Evolutionary conservation across 2,329 filamentous ascomycete genomes (phyloP), one percentile per base, ranked within the genome.

Genomic region (Tothia fuscella): DNA sequence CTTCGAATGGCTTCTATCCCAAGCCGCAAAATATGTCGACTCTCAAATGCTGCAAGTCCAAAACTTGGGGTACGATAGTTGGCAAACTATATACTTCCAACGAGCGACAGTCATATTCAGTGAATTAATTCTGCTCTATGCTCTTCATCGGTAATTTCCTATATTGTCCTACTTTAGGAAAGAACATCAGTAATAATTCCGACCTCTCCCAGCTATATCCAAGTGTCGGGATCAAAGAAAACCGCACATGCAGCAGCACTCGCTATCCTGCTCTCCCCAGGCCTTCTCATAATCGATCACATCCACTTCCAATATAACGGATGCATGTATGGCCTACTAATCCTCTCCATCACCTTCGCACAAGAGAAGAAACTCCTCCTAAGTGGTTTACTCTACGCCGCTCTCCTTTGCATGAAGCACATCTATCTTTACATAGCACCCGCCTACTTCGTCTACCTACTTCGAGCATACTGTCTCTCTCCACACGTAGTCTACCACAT

Each of bases 281-380:
- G 89, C 2, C 74, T 98, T 26, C 70, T 98, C 46, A 93, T 98
- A 57, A 96, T 98, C 59, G 91, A 98, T 56, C 91, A 98, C 59
- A 89, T 95, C 49, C 88, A 95, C 61, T 98, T 98, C 61, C 91
- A 98, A 67, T 98, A 98, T 67, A 98, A 98, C 66, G 89, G 91
- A 30, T 87, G 88, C 63, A 77, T 98, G 63, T 98, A 96, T 58
- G 91, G 91, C 28, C 67, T 96, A 32, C 68, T 98, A 38, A 74
- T 96, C 28, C 70, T 89, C 41, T 96, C 91, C 2, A 71, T 98
- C 36, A 82, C 93, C 2, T 66, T 93, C 45, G 86, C 87, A 5
- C 78, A 85, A 38, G 76, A 80, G 51, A 76, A 74, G 54, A 80
- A 80, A 3, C 67, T 91, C 25, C 71, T 96, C 10, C 67, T 70